Conservation (phyloP, 2,329 filamentous ascomycete genomes). For the Botrytis cinerea region DNA sequence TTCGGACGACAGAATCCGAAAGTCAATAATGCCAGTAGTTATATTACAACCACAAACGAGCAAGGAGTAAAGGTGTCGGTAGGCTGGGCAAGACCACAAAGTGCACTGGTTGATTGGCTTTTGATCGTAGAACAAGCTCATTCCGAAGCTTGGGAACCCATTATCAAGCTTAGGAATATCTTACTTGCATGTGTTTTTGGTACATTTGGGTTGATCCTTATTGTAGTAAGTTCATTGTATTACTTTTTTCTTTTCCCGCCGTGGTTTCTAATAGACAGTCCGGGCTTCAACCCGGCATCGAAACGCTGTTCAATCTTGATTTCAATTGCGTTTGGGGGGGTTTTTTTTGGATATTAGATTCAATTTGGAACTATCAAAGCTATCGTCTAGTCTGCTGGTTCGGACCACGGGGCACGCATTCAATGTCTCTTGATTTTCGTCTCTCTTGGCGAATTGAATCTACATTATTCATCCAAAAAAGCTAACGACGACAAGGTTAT, state of each 20-base stretch:
- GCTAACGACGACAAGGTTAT: constrained; percentile 49
- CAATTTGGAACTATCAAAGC: neutral
- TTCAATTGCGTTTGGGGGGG: neutral
- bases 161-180: constrained; percentile 73
- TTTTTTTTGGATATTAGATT: neutral
- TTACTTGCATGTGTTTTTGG: constrained; percentile 84
- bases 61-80: constrained; percentile 69
- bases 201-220: constrained; percentile 69
- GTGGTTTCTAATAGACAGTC: neutral
- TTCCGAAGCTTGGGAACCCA: constrained; percentile 73
- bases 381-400: neutral
- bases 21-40: constrained; percentile 68
- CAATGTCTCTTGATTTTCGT: neutral
- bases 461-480: neutral
- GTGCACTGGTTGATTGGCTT: constrained; percentile 75
- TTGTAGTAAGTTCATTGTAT: constrained; percentile 48
- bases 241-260: neutral
- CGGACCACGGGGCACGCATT: neutral
- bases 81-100: constrained; percentile 74
- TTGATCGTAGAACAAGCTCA: constrained; percentile 76
- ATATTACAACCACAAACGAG: constrained; percentile 73
- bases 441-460: neutral
- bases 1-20: constrained; percentile 53
- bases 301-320: neutral
- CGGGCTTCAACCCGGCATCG: neutral